Percentiles rank a stretch among this genome's conserved stretches.
phyloP scores from a whole-genome alignment of 495 filamentous ascomycete species.

The Penicillium crystallinum region DNA sequence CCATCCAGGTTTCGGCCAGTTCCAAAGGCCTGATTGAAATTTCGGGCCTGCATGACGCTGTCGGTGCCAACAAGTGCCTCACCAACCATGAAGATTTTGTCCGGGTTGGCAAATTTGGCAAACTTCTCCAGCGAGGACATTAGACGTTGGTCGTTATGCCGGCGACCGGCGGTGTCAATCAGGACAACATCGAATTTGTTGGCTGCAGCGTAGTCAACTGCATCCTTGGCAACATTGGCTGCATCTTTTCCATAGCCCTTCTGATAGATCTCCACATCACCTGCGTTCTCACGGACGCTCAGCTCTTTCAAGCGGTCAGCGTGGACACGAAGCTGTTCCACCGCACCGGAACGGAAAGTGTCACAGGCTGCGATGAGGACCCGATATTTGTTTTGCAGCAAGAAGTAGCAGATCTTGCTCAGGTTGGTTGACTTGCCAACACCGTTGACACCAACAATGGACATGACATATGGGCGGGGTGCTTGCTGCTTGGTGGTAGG shows the following conservation, averaged over 20 bases:
- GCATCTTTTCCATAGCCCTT: conserved; percentile 98
- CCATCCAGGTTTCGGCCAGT: conserved; percentile 75
- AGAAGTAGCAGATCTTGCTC: conserved; percentile 94
- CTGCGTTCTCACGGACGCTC: conserved; percentile 67
- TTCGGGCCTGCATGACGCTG: conserved; percentile 87
- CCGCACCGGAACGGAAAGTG: conserved; percentile 94
- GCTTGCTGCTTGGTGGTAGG: conserved; percentile 48
- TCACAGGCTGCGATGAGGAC: conserved; percentile 95
- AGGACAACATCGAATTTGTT: conserved; percentile 87
- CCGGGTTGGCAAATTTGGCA: conserved; percentile 87
- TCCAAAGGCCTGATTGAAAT: conserved; percentile 92
- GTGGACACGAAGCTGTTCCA: conserved; percentile 94
- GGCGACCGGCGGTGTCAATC: conserved; percentile 91
- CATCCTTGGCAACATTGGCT: conserved; percentile 90
- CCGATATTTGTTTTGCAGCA: conserved; percentile 91
- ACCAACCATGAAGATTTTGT: conserved; percentile 99
- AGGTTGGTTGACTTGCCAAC: conserved; percentile 97
- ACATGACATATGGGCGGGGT: conserved; percentile 86
- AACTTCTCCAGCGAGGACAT: conserved; percentile 97
- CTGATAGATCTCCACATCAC: conserved; percentile 83
- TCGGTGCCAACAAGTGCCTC: conserved; percentile 95
- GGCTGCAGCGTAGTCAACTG: conserved; percentile 69
- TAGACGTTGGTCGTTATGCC: conserved; percentile 90
- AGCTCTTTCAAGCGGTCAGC: conserved; percentile 86
- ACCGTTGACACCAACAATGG: conserved; percentile 95